phyloP scores from a whole-genome alignment of 2,329 filamentous ascomycete species.

The Apiospora arundinis region DNA sequence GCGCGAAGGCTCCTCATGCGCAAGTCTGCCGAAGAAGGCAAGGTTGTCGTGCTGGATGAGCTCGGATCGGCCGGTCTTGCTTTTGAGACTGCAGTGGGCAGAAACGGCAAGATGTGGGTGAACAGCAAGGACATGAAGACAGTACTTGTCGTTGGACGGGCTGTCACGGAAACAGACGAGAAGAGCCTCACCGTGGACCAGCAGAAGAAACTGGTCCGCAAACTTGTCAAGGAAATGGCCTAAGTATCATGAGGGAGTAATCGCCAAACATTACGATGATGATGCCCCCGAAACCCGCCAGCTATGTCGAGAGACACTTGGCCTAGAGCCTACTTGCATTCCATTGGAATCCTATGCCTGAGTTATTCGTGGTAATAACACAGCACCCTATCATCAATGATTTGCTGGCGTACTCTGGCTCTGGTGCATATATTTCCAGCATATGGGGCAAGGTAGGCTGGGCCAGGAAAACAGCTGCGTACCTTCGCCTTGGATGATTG shows the following conservation, averaged over 20 bases:
- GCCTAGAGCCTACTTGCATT: not conserved
- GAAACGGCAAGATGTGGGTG: constrained; percentile 93
- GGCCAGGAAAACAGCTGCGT: not conserved
- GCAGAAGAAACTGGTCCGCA: constrained; percentile 74
- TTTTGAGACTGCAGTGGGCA: constrained; percentile 92
- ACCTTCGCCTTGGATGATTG: not conserved
- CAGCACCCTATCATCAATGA: not conserved
- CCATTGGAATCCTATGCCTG: not conserved
- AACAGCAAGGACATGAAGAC: constrained; percentile 77
- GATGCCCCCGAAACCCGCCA: not conserved
- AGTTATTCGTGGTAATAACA: not conserved
- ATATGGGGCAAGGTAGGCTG: not conserved
- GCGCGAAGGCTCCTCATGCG: constrained; percentile 78
- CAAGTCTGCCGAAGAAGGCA: constrained; percentile 65
- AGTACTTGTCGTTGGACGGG: constrained; percentile 79
- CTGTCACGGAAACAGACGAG: constrained; percentile 79
- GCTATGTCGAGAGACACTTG: not conserved
- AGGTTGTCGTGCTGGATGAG: constrained; percentile 78
- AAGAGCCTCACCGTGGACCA: constrained; percentile 65
- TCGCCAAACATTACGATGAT: not conserved
- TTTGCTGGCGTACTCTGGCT: not conserved
- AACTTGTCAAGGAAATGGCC: constrained; percentile 65
- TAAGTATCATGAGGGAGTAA: constrained; percentile 36
- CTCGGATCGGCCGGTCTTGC: constrained; percentile 77
- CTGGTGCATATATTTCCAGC: not conserved